Percentiles rank a stretch among this genome's conserved stretches.
Evolutionary conservation across 1,284 basidiomycete species (phyloP).

Genomic region (Afroboletus lepidellus): DNA sequence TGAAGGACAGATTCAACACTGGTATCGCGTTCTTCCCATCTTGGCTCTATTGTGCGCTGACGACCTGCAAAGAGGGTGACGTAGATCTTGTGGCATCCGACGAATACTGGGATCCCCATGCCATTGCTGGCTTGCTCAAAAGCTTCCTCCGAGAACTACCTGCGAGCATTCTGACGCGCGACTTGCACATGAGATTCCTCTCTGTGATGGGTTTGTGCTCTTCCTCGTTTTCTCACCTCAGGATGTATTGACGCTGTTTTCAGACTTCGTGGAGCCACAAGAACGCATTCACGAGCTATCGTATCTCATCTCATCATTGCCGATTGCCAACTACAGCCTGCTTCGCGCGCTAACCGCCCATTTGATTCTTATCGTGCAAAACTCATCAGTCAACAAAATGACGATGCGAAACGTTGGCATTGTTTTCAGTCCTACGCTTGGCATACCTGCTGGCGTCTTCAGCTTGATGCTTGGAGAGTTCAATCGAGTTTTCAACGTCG

Average conservation of each 20-base stretch:
- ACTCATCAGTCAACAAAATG: slow-evolving; percentile 94
- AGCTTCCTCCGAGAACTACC: slow-evolving; percentile 89
- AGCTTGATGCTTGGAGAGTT: slow-evolving; percentile 91
- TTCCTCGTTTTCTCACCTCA: slow-evolving; percentile 2
- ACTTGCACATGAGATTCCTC: slow-evolving; percentile 85
- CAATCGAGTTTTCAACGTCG: slow-evolving; percentile 83
- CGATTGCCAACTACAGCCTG: slow-evolving; percentile 90
- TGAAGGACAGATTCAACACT: slow-evolving; percentile 91
- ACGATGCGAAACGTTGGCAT: slow-evolving; percentile 98
- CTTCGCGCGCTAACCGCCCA: slow-evolving; percentile 94
- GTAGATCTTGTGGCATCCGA: slow-evolving; percentile 82
- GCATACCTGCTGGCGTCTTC: slow-evolving; percentile 93
- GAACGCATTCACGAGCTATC: slow-evolving; percentile 89
- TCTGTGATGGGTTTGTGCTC: slow-evolving; percentile 80
- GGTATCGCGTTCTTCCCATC: slow-evolving; percentile 46
- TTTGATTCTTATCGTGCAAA: slow-evolving; percentile 92
- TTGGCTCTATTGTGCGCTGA: slow-evolving; percentile 12
- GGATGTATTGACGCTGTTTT: slow-evolving; percentile 9
- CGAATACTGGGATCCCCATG: slow-evolving; percentile 94
- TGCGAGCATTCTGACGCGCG: slow-evolving; percentile 86
- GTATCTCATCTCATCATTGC: slow-evolving; percentile 81
- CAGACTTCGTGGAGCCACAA: slow-evolving; percentile 85
- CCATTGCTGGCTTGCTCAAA: slow-evolving; percentile 91
- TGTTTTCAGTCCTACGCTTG: slow-evolving; percentile 93
- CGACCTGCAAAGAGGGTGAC: slow-evolving; percentile 71